Evolutionary conservation across 2,329 filamentous ascomycete species (phyloP).

Genomic region (Apiospora marii): DNA sequence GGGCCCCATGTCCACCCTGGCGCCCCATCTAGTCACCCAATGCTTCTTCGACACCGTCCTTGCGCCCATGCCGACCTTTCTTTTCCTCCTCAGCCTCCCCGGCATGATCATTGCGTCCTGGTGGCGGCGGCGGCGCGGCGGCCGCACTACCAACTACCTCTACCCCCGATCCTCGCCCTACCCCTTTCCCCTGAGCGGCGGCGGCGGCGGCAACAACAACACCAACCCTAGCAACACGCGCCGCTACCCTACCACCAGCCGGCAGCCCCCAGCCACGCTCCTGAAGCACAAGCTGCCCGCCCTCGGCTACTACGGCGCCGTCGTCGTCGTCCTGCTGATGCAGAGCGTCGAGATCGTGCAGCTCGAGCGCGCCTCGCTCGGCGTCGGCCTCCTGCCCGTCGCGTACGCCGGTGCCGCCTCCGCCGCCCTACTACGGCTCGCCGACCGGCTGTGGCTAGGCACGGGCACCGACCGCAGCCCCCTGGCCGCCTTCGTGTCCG

Average conservation of each 20-base stretch:
- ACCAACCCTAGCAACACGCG: too few species aligned
- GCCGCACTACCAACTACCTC: neutral
- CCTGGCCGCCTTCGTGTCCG: conserved; percentile 26
- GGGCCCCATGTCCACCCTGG: conserved; percentile 26
- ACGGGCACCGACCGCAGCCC: conserved; percentile 27
- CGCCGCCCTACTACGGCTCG: conserved; percentile 32
- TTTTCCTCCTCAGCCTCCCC: conserved; percentile 29
- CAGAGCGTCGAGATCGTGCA: conserved; percentile 37
- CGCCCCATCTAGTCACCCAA: conserved; percentile 35
- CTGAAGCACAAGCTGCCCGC: conserved; percentile 31
- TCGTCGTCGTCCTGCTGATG: conserved; percentile 35
- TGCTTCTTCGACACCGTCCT: conserved; percentile 40
- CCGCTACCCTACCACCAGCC: neutral
- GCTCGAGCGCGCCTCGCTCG: conserved; percentile 28
- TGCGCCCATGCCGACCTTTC: conserved; percentile 37
- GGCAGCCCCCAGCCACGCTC: conserved; percentile 24
- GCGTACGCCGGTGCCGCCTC: conserved; percentile 32
- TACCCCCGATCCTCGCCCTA: conserved; percentile 17
- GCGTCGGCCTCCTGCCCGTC: conserved; percentile 25
- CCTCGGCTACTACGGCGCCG: conserved; percentile 36
- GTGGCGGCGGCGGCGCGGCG: conserved; percentile 21
- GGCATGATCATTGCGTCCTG: conserved; percentile 31
- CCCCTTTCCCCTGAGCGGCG: neutral
- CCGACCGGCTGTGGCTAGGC: conserved; percentile 28
- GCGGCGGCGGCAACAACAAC: neutral